Evolutionary conservation across 1,139 yeast genomes (phyloP), one percentile per base, ranked within the genome.

Genomic region (Hyphopichia buzzinii): DNA sequence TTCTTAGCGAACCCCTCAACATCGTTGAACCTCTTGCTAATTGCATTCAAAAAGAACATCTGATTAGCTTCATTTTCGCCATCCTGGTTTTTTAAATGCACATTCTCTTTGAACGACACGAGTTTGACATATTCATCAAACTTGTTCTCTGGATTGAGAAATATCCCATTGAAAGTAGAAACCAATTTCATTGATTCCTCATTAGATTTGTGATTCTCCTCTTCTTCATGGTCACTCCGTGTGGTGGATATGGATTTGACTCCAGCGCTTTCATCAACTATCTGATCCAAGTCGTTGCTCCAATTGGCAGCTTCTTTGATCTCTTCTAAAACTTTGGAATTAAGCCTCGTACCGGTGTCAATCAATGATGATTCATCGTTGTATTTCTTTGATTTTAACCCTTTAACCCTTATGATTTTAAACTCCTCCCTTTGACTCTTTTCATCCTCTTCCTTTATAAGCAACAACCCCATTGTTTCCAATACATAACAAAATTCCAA

Each of bases 1-100:
- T 81, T 84, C 51, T 94, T 81, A 1, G 97, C 97, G 48, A 89
- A 72, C n/a, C 84, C 81, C 57, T 92, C 97, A 34, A 90, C 95
- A 54, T 90, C 97, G 41, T 77, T 78, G 52, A 92, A 89, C 42
- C 98, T 70, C 52, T 84, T 81, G 24, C 82, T 71, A 2, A 89
- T 81, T 1, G 89, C 81, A 33, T 74, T 73, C 34, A 81, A 71
- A 50, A 84, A 80, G 39, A 83, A 65, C 29, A 46, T 50, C 26
- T 69, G 41, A 13, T 41, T 47, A 15, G 43, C 35, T 26, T 49
- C 52, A 27, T 54, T 59, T 11, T 55, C 60, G 14, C 23, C 12
- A 10, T 33, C 36, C 6, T 28, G 36, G 4, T 17, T 8, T 29
- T 55, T 61, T 23, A 57, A 39, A 35, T 50, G 57, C 8, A 53